Base-by-base conservation (phyloP, 164 flowering plant species). In the Sedum album region DNA sequence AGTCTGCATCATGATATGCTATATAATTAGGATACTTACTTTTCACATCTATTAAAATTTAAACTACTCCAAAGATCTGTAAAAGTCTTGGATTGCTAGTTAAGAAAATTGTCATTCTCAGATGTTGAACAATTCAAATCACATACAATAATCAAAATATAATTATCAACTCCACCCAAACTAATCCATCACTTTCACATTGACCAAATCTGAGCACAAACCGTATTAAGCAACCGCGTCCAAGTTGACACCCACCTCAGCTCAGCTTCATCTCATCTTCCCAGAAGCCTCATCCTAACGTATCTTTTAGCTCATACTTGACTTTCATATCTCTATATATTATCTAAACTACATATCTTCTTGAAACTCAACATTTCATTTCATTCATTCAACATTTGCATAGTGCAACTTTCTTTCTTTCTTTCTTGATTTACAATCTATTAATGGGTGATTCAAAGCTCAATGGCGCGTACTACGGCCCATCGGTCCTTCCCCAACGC, bases 391-490 rank as follows among this genome's bases (percentile, higher is more conserved):
- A n/a, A n/a, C n/a, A 20, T 21, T 49, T 33, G 13, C 20, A 8
- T 23, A 35, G 38, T 14, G 18, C 31, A 57, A 57, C n/a, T n/a
- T n/a, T n/a, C n/a, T n/a, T n/a, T n/a, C n/a, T n/a, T n/a, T n/a
- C n/a, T n/a, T n/a, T n/a, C n/a, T n/a, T n/a, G n/a, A n/a, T n/a
- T n/a, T n/a, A n/a, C n/a, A 30, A 26, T 17, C 14, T 26, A 57
- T 5, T 28, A 14, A 57, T 57, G 62, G 62, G 62, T 11, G 62
- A 57, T 30, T 57, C 62, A 28, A 57, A 57, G 62, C 62, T 57
- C 18, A 57, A 57, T 20, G 62, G 62, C 20, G 62, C 62, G 33
- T 57, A 57, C 62, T 57, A 57, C 62, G 62, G 62, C 62, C 62
- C 62, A 1, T 57, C 62, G 3, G 62, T 57, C 6, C 62, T 57